A percentile compares a stretch with the other conserved stretches of the same genome.
Conservation (phyloP, 2,329 filamentous ascomycete genomes). For the Escovopsis sp. region DNA sequence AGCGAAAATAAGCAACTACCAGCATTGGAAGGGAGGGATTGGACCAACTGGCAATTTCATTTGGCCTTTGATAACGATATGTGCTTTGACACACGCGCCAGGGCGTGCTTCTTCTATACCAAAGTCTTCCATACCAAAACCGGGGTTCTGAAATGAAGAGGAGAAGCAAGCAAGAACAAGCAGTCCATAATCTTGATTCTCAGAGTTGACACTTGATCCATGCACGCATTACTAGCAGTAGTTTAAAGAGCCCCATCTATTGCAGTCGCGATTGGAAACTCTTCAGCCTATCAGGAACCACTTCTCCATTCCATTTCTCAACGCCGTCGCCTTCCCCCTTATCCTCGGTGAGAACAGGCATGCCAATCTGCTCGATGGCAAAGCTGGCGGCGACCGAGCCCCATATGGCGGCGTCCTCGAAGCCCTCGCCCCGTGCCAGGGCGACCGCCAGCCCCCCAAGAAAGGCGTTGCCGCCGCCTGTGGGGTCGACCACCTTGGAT, state of each 20-base stretch:
- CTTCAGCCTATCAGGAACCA: constrained; percentile 35
- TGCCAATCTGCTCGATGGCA: constrained; percentile 85
- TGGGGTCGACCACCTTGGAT: constrained; percentile 67
- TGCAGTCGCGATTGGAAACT: constrained; percentile 32
- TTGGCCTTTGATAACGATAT: too few relatives aligned
- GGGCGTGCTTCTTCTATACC: too few relatives aligned
- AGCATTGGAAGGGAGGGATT: too few relatives aligned
- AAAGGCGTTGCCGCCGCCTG: constrained; percentile 87
- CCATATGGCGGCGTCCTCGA: constrained; percentile 62
- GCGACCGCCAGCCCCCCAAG: constrained; percentile 47
- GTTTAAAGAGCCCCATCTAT: too few relatives aligned
- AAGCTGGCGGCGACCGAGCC: constrained; percentile 78
- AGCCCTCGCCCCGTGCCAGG: constrained; percentile 41
- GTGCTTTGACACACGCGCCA: too few relatives aligned
- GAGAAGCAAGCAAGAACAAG: background rate
- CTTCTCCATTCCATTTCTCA: constrained; percentile 49
- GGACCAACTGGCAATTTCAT: too few relatives aligned
- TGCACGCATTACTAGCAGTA: too few relatives aligned
- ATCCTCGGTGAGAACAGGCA: constrained; percentile 42
- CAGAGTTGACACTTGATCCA: too few relatives aligned
- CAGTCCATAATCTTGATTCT: background rate
- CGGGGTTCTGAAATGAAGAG: too few relatives aligned
- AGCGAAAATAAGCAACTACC: too few relatives aligned
- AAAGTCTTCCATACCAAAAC: too few relatives aligned
- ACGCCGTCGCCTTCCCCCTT: constrained; percentile 22